Evolutionary conservation across 1,139 yeast species (phyloP), one percentile per base, ranked within the genome.

Genomic region (Kodamaea fungicola): DNA sequence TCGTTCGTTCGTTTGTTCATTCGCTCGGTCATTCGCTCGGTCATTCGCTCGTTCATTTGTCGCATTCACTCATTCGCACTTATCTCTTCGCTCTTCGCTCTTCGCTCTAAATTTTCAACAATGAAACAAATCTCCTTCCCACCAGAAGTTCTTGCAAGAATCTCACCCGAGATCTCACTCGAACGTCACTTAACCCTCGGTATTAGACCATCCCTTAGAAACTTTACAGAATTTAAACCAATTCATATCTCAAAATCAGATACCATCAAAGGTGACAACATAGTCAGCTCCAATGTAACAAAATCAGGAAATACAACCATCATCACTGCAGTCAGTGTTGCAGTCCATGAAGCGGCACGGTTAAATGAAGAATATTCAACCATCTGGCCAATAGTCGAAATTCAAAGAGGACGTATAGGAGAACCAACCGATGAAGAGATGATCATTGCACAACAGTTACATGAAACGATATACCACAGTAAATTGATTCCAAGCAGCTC

Each of bases 381-480:
- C 0, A 71, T 83, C 0, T 88, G 76, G 54, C 94, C 96, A 0
- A 83, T 86, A 31, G 90, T 90, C 8, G 94, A 87, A 49, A 77
- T 88, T 10, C 76, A 82, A 40, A 69, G 94, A 41, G 96, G 95
- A 12, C 69, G 88, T 39, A 57, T 69, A 8, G 87, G 89, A 26
- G 88, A 92, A 2, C 97, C 97, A 16, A 81, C 94, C 1, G 89
- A 83, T 47, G 97, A 90, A 61, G 97, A 90, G 59, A 88, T 87
- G 85, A 79, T 77, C 23, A 54, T 86, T 25, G 78, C 95, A 3
- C 95, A 87, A 57, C 68, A 70, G 41, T 52, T 87, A 24, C 79
- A 77, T 51, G 87, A 86, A 48, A 61, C 71, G 3, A 54, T 83
- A 10, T 59, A 76, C 39, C 80, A 77, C 47, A 71, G 82, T 12